Percentiles rank a stretch among this genome's conserved stretches.
These are phyloP conservation scores for Spizellomyces sp. DNA, from an alignment of 192 early-diverging fungal species.

Conservation along the genomic window DNA sequence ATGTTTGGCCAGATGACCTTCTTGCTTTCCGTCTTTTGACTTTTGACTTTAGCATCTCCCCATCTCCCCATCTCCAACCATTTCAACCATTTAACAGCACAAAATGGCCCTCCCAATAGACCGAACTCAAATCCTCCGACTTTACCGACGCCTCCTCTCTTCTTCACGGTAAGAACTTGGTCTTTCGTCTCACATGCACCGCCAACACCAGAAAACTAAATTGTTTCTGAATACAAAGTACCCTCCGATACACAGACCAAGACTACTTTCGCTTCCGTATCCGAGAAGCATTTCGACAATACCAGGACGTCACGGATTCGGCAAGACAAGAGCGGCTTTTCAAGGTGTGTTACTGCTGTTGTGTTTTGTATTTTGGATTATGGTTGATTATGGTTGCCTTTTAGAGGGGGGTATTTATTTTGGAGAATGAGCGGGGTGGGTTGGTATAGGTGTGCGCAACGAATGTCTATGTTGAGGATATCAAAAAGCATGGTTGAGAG, in stretches of 20 bases:
- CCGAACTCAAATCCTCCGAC: constrained; percentile 10
- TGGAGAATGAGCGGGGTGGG: constrained; percentile 29
- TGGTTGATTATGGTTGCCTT: background rate
- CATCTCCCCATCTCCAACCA: background rate
- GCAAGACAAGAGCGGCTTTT: constrained; percentile 20
- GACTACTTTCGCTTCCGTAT: constrained; percentile 25
- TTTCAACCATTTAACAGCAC: background rate
- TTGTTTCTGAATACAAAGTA: constrained; percentile 1
- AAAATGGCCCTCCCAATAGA: constrained; percentile 9
- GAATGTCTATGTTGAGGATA: background rate
- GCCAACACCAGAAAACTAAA: background rate
- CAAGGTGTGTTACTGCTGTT: constrained; percentile 10
- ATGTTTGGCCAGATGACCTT: no score
- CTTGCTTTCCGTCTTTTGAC: no score
- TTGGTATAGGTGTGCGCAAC: constrained; percentile 4
- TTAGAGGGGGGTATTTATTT: constrained; percentile 24
- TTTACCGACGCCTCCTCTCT: constrained; percentile 21
- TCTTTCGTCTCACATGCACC: background rate
- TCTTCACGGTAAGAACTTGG: constrained; percentile 13
- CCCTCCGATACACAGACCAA: constrained; percentile 26
- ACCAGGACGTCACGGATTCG: constrained; percentile 29
- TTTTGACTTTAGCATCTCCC: no score
- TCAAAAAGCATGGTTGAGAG: no score
- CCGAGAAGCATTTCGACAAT: constrained; percentile 18
- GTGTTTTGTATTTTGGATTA: background rate